Conservation (phyloP, 768 basidiomycete species). For the Tubosaeta sp. region DNA sequence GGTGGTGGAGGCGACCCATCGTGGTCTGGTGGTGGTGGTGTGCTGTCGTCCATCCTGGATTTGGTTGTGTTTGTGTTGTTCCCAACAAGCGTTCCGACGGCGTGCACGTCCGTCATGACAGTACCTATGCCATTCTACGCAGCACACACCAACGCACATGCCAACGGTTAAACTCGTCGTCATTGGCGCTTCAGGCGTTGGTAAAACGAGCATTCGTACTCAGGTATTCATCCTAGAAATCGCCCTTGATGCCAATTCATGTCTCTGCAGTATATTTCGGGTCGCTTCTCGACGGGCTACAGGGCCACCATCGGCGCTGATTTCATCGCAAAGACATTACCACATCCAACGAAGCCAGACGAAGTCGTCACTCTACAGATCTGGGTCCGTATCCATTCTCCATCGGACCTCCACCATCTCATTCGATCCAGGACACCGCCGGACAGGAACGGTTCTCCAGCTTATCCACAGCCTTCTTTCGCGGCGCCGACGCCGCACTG, state of each 20-base stretch:
- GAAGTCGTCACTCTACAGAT: slow-evolving; percentile 67
- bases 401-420: not conserved
- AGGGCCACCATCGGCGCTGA: slow-evolving; percentile 88
- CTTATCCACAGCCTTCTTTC: slow-evolving; percentile 78
- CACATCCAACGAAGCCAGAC: slow-evolving; percentile 50
- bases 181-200: slow-evolving; percentile 79
- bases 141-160: slow-evolving; percentile 36
- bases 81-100: not conserved
- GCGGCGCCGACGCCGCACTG: slow-evolving; percentile 77
- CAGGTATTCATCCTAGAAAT: slow-evolving; percentile 45
- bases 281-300: slow-evolving; percentile 71
- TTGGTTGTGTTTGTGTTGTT: slow-evolving; percentile 16
- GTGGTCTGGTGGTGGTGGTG: slow-evolving; percentile 38
- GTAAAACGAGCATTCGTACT: slow-evolving; percentile 75
- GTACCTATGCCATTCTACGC: slow-evolving; percentile 13
- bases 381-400: slow-evolving; percentile 41
- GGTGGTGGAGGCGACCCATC: slow-evolving; percentile 45
- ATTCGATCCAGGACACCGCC: slow-evolving; percentile 61
- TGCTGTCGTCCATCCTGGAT: slow-evolving; percentile 24
- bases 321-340: slow-evolving; percentile 73
- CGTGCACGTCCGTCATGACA: slow-evolving; percentile 9
- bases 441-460: slow-evolving; percentile 87
- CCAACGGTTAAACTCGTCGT: slow-evolving; percentile 78
- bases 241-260: not conserved
- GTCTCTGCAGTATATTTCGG: slow-evolving; percentile 69